Conservation (phyloP, 768 basidiomycete species). For the Trametes elegans region DNA sequence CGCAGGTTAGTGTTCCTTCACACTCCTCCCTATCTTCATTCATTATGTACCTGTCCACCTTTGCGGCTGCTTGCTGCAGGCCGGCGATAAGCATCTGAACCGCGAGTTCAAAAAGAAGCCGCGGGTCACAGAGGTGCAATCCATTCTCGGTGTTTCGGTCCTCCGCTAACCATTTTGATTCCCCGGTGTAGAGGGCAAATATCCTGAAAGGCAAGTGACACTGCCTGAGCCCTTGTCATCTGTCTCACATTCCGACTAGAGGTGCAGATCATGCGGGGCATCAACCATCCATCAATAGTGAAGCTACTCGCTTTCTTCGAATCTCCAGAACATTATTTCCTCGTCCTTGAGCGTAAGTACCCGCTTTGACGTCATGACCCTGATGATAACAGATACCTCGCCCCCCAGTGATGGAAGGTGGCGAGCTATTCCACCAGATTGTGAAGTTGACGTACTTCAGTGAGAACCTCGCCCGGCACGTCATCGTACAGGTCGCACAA, state of each 20-base stretch:
- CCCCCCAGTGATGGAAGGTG: constrained; percentile 87
- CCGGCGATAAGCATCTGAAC: constrained; percentile 91
- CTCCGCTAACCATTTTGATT: constrained; percentile 21
- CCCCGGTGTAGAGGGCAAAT: constrained; percentile 76
- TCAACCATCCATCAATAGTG: constrained; percentile 88
- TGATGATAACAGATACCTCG: constrained; percentile 13
- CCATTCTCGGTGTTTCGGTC: constrained; percentile 18
- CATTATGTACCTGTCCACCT: constrained; percentile 24
- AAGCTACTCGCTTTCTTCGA: constrained; percentile 92
- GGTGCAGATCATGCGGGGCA: constrained; percentile 99
- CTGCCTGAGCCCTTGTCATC: neutral
- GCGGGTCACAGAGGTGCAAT: constrained; percentile 93
- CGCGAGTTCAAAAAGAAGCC: constrained; percentile 95
- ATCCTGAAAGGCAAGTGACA: constrained; percentile 79
- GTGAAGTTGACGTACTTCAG: constrained; percentile 99
- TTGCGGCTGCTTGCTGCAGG: constrained; percentile 45
- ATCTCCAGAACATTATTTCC: constrained; percentile 89
- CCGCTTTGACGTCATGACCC: neutral
- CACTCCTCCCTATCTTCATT: constrained; percentile 21
- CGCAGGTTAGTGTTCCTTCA: constrained; percentile 67
- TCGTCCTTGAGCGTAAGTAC: constrained; percentile 82
- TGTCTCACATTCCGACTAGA: constrained; percentile 44
- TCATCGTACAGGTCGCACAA: constrained; percentile 92
- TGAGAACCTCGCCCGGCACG: constrained; percentile 95
- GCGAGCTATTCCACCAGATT: constrained; percentile 98